These are phyloP conservation scores for Fusarium nematophilum DNA, from an alignment of 2,329 filamentous ascomycete species.

Conservation along the genomic window DNA sequence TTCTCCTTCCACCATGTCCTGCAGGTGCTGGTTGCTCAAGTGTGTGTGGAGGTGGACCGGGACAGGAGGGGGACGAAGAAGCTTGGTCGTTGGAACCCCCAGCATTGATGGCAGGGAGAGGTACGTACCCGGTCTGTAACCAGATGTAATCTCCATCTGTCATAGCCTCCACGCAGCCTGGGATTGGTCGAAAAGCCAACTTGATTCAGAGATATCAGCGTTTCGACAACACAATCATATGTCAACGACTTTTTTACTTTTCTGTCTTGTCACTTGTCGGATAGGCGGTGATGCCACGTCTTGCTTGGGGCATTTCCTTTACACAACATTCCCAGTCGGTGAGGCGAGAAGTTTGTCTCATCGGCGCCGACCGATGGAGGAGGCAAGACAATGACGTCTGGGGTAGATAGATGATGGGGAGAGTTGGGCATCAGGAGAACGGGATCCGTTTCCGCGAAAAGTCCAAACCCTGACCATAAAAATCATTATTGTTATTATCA, in stretches of 20 bases:
- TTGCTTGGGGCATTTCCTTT: constrained; percentile 9
- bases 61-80: too few relatives aligned
- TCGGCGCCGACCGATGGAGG: constrained; percentile 2
- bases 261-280: constrained; percentile 5
- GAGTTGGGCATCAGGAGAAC: neutral
- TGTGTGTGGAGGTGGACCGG: constrained; percentile 24
- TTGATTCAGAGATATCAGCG: constrained; percentile 39
- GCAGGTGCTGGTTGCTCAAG: constrained; percentile 3
- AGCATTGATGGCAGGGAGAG: too few relatives aligned
- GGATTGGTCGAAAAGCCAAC: constrained; percentile 32
- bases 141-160: constrained; percentile 42
- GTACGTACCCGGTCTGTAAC: constrained; percentile 30
- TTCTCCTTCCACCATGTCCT: constrained; percentile 7
- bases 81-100: too few relatives aligned
- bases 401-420: too few relatives aligned
- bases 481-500: too few relatives aligned
- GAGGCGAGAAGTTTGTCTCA: constrained; percentile 1
- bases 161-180: constrained; percentile 25
- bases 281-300: constrained; percentile 25
- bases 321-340: neutral
- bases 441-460: neutral
- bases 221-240: constrained; percentile 18
- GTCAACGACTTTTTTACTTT: constrained; percentile 12
- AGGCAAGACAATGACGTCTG: neutral
- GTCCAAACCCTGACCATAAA: neutral